These are phyloP conservation scores for Fagopyrum esculentum DNA, from an alignment of 148 eudicot species.

Conservation along the genomic window DNA sequence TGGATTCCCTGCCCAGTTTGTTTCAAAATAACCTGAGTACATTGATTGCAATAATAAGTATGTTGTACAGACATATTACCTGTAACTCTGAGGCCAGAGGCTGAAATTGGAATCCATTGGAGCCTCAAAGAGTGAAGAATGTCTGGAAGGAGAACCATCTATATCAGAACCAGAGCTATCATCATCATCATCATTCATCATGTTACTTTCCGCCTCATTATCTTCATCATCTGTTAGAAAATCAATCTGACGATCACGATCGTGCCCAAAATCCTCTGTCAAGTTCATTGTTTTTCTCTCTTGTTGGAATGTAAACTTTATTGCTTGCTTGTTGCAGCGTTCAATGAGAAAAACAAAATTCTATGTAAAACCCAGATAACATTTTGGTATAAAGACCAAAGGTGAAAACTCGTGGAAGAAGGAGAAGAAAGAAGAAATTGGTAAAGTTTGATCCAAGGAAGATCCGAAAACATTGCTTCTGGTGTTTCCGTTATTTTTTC, in stretches of 20 bases:
- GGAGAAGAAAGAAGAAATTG: neutral
- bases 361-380: neutral
- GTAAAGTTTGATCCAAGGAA: neutral
- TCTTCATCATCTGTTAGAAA: slow-evolving; percentile 12
- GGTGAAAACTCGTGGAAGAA: neutral
- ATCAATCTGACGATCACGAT: slow-evolving; percentile 9
- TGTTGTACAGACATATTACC: slow-evolving; percentile 4
- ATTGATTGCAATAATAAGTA: too few relatives aligned
- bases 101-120: neutral
- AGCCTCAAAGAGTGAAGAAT: neutral
- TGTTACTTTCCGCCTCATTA: slow-evolving; percentile 8
- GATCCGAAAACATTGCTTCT: neutral
- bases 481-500: neutral
- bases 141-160: neutral
- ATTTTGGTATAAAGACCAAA: neutral
- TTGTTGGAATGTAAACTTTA: neutral
- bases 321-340: neutral
- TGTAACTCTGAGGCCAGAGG: slow-evolving; percentile 14
- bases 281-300: neutral
- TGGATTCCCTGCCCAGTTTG: slow-evolving; percentile 6
- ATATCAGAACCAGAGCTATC: slow-evolving; percentile 2
- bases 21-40: too few relatives aligned
- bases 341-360: neutral
- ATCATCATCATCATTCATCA: neutral
- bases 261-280: slow-evolving; percentile 9